Evolutionary conservation across 192 early-diverging fungal species (phyloP).

Genomic region (Backusella macrospora): DNA sequence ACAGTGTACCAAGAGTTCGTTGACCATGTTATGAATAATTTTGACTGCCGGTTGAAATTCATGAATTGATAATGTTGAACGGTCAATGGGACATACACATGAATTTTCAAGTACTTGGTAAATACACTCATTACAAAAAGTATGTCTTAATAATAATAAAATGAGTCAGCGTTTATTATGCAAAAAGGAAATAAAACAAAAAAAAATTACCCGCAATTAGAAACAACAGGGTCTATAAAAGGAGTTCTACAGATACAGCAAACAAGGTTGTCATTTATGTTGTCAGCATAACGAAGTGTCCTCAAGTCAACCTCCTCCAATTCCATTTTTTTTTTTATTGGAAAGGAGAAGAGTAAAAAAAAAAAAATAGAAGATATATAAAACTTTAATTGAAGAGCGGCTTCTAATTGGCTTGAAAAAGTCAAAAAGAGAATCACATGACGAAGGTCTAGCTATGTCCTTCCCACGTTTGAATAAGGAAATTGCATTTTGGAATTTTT

Average conservation of each 20-base stretch:
- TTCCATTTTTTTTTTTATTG: not conserved
- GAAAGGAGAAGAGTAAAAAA: not conserved
- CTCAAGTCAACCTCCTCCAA: constrained; percentile 23
- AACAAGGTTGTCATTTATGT: constrained; percentile 44
- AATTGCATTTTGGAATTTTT: no score
- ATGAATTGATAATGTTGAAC: constrained; percentile 43
- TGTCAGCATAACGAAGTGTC: constrained; percentile 22
- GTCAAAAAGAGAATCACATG: no score
- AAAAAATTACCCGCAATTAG: constrained; percentile 45
- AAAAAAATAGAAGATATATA: not conserved
- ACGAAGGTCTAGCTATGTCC: no score
- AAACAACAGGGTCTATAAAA: constrained; percentile 48
- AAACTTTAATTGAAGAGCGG: not conserved
- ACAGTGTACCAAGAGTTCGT: constrained; percentile 67
- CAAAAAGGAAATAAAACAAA: not conserved
- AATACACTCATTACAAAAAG: constrained; percentile 68
- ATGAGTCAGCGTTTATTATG: not conserved
- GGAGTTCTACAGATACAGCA: constrained; percentile 53
- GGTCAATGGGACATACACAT: constrained; percentile 62
- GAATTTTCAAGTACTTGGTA: constrained; percentile 50
- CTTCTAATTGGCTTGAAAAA: not conserved
- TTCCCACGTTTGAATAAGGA: no score
- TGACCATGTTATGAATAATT: constrained; percentile 65
- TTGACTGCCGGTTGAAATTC: constrained; percentile 57
- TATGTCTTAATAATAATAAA: constrained; percentile 51